Evolutionary conservation across 2,329 filamentous ascomycete genomes (phyloP).

Genomic region (Sclerotinia glacialis): DNA sequence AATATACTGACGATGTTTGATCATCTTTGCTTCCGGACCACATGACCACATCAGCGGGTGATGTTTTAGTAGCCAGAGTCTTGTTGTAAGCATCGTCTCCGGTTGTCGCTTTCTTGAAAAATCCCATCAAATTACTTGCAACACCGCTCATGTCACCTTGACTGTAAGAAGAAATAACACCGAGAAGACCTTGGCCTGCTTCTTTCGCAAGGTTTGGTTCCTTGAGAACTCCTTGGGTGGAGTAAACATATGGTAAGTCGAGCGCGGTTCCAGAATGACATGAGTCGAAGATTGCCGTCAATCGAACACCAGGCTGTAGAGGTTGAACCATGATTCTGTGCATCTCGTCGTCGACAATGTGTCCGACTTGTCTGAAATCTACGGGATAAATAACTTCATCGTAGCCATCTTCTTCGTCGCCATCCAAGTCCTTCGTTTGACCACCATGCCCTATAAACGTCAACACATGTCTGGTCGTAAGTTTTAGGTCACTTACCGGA

Average conservation of each 20-base stretch:
- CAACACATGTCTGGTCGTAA: conserved; percentile 26
- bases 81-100: conserved; percentile 77
- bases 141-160: conserved; percentile 82
- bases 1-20: conserved; percentile 76
- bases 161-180: conserved; percentile 61
- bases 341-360: conserved; percentile 83
- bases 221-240: conserved; percentile 65
- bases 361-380: conserved; percentile 74
- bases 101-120: conserved; percentile 82
- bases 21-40: conserved; percentile 96
- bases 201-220: conserved; percentile 67
- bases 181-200: conserved; percentile 61
- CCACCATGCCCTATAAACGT: conserved; percentile 65
- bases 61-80: conserved; percentile 85
- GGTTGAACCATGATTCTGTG: conserved; percentile 74
- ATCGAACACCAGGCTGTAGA: conserved; percentile 77
- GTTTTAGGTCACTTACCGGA: conserved; percentile 59
- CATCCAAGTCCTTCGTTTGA: conserved; percentile 76
- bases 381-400: conserved; percentile 84
- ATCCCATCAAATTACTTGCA: conserved; percentile 72
- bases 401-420: conserved; percentile 77
- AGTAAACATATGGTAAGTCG: conserved; percentile 67
- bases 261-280: conserved; percentile 66
- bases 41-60: conserved; percentile 93
- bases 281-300: conserved; percentile 68